Percentiles rank a stretch among this genome's conserved stretches.
Conservation (phyloP, 192 early-diverging fungal genomes). For the Gryganskiella cystojenkinii region DNA sequence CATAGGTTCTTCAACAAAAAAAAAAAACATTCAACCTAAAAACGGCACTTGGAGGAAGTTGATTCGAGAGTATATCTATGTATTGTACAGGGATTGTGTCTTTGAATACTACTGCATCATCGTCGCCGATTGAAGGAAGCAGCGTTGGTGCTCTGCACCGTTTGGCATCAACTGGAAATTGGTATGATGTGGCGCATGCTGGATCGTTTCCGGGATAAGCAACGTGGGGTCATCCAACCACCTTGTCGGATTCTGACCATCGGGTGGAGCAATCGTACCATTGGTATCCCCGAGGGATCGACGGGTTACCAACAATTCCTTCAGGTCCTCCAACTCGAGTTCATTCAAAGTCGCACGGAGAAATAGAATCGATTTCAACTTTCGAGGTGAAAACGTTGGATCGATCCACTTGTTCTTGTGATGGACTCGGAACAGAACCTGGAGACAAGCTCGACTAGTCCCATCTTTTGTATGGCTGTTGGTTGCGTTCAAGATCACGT, state of each 20-base stretch:
- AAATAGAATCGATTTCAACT: slow-evolving; percentile 31
- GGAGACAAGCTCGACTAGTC: slow-evolving; percentile 41
- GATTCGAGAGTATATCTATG: too few species aligned
- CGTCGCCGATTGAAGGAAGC: neutral
- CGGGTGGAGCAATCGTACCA: neutral
- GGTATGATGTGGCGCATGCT: slow-evolving; percentile 36
- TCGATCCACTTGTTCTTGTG: slow-evolving; percentile 32
- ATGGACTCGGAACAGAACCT: slow-evolving; percentile 26
- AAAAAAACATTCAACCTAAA: too few species aligned
- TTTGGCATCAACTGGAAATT: slow-evolving; percentile 43
- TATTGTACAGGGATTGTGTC: too few species aligned
- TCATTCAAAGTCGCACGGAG: slow-evolving; percentile 28
- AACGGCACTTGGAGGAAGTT: too few species aligned
- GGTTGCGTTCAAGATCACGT: slow-evolving; percentile 36
- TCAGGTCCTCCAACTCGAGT: slow-evolving; percentile 41
- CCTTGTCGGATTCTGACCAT: too few species aligned
- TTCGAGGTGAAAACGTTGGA: slow-evolving; percentile 11
- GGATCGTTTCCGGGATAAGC: slow-evolving; percentile 39
- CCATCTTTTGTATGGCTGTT: slow-evolving; percentile 48
- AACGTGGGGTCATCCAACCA: neutral
- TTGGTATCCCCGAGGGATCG: slow-evolving; percentile 20
- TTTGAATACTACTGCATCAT: too few species aligned
- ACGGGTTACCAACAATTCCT: slow-evolving; percentile 22
- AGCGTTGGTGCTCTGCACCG: too few species aligned
- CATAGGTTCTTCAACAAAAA: too few species aligned